Percentiles rank a stretch among this genome's conserved stretches.
phyloP scores from a whole-genome alignment of 2,329 filamentous ascomycete genomes.

The Venturia aucupariae region DNA sequence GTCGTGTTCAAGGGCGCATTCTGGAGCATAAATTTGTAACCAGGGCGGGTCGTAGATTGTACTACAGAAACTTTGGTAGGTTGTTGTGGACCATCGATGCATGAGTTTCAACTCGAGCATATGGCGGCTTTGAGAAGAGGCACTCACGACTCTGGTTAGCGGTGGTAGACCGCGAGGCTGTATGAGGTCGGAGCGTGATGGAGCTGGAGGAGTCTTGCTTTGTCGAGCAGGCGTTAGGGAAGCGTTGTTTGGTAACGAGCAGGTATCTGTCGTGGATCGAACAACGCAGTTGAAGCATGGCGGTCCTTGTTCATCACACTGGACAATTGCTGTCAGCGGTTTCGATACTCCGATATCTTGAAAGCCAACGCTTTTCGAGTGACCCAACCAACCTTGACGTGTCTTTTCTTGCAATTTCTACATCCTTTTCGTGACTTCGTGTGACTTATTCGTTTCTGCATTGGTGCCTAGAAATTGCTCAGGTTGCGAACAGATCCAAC shows the following conservation, averaged over 20 bases:
- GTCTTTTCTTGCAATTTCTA: slow-evolving; percentile 31
- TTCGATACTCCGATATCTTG: background rate
- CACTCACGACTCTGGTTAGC: background rate
- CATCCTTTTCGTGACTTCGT: slow-evolving; percentile 36
- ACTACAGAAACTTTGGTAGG: slow-evolving; percentile 32
- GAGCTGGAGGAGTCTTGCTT: background rate
- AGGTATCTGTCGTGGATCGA: slow-evolving; percentile 17
- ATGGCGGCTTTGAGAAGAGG: slow-evolving; percentile 15
- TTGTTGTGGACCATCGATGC: slow-evolving; percentile 42
- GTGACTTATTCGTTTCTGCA: slow-evolving; percentile 27
- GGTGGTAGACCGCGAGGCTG: background rate
- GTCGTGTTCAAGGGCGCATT: slow-evolving; percentile 4
- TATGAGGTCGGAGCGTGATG: background rate
- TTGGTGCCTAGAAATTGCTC: background rate
- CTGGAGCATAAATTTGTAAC: slow-evolving; percentile 18
- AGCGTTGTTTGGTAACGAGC: slow-evolving; percentile 3
- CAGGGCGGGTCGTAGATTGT: slow-evolving; percentile 32
- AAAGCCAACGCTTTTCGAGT: background rate
- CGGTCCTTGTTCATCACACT: slow-evolving; percentile 32
- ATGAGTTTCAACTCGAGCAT: slow-evolving; percentile 42
- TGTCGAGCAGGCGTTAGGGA: background rate
- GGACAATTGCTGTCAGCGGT: background rate
- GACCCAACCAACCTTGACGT: slow-evolving; percentile 29
- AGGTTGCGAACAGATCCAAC: background rate
- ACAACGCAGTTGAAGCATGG: slow-evolving; percentile 28